Base-by-base conservation (phyloP, 176 grass and related monocot genomes). In the Avena atlantica region DNA sequence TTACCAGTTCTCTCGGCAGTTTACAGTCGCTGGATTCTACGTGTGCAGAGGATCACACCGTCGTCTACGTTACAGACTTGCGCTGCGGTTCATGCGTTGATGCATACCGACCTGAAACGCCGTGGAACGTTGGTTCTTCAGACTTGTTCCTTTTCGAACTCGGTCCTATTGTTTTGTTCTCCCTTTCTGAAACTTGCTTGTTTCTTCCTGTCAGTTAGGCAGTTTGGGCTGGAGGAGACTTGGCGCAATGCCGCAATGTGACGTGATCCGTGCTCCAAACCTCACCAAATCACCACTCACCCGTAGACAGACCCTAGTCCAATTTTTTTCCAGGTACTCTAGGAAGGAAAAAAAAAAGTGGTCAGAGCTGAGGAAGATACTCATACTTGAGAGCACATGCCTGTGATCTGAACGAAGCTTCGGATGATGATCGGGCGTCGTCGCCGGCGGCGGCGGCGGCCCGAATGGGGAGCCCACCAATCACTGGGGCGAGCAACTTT, bases 401-500 rank as follows among this genome's bases (percentile, higher is more conserved):
- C 59, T 23, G 48, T 50, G 58, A 51, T 77, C 80, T 48, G 58
- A 79, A 81, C 13, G 58, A 79, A 85, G 29, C 56, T 36, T 66
- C 12, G 55, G 34, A 51, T 17, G 66, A 67, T 74, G 65, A 76
- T 75, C 70, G 55, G 15, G 79, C 57, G 47, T 78, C 80, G 37
- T 23, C 56, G 45, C 56, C 40, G 45, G 31, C 31, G 3, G 31
- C 31, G 31, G 73, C 40, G 19, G 21, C 31, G 27, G 37, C 37
- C 37, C 40, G 67, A 83, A 70, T 72, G 84, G 84, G 63, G 79
- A 78, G 74, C 79, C 55, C 84, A 87, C 84, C 87, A 20, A 36
- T 45, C 84, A 64, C 37, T 31, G 13, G 36, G 71, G 13, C 10
- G 2, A 61, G 74, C 24, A 49, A 71, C 80, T 69, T 84, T 79